These are phyloP conservation scores for Tetrapisispora iriomotensis DNA, from an alignment of 805 yeast genomes.

Conservation along the genomic window DNA sequence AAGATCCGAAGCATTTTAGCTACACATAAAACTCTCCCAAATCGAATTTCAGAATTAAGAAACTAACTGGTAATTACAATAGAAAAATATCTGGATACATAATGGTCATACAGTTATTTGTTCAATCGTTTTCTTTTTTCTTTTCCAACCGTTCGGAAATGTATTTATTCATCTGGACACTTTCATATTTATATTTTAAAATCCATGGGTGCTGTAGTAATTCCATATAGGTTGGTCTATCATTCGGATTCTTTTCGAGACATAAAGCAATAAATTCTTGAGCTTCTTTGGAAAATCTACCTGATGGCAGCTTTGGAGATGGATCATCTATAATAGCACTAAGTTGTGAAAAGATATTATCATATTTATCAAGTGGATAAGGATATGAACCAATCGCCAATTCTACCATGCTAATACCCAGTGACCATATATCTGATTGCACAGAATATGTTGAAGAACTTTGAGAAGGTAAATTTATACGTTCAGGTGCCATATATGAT, in stretches of 20 bases:
- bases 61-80: too few species aligned
- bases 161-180: slow-evolving; percentile 30
- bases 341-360: slow-evolving; percentile 82
- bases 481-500: slow-evolving; percentile 97
- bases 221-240: slow-evolving; percentile 71
- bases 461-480: slow-evolving; percentile 66
- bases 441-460: slow-evolving; percentile 79
- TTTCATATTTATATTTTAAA: slow-evolving; percentile 36
- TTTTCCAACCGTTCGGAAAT: too few species aligned
- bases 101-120: too few species aligned
- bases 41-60: too few species aligned
- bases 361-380: slow-evolving; percentile 87
- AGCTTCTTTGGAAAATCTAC: slow-evolving; percentile 61
- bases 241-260: slow-evolving; percentile 68
- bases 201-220: slow-evolving; percentile 83
- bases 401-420: slow-evolving; percentile 79
- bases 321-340: slow-evolving; percentile 93
- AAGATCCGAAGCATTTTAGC: too few species aligned
- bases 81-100: too few species aligned
- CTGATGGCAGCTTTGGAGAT: slow-evolving; percentile 67
- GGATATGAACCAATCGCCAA: slow-evolving; percentile 88
- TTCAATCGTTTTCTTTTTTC: too few species aligned
- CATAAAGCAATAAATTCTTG: slow-evolving; percentile 70
- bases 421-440: slow-evolving; percentile 92
- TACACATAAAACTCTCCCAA: too few species aligned